Evolutionary conservation across 768 basidiomycete species (phyloP), one percentile per base, ranked within the genome.

Genomic region (Lactifluus echinatus): DNA sequence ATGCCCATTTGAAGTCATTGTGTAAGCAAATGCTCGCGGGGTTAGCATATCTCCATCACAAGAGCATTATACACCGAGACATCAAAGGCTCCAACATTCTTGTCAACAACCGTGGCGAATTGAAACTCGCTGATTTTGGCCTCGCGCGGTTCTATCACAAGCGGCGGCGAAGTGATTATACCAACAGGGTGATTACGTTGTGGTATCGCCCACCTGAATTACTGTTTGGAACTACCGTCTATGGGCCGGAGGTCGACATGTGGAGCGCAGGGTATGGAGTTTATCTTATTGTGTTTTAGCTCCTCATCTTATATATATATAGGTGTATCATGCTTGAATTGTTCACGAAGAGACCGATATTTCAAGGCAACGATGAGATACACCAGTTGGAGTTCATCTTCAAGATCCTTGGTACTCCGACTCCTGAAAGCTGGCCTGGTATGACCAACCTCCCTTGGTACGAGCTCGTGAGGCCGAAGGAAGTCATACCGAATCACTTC

Each of bases 11-110:
- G 40, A 99, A 99, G 76, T 96, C 94, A 0, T 80, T 99, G 50
- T 93, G 89, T 68, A 80, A 84, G 60, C 96, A 99, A 72, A 96
- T 99, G 90, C 84, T 99, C 42, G 79, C 84, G 10, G 96, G 96
- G 1, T 76, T 99, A 36, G 88, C 89, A 23, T 98, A 98, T 71
- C 82, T 99, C 31, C 96, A 99, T 69, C 88, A 87, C 70, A 91
- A 93, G 67, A 89, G 90, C 4, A 91, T 99, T 60, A 89, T 99
- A 55, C 96, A 99, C 69, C 86, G 96, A 19, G 96, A 99, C 71
- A 93, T 99, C 72, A 99, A 99, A 70, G 95, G 96, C 19, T 96
- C 94, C 5, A 99, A 99, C 68, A 99, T 99, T 66, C 75, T 99
- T 24, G 76, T 99, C 59, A 93, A 91, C 65, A 88, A 89, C 53